Conservation (phyloP, 306 rosid species). For the Pterocarpus macrocarpus region DNA sequence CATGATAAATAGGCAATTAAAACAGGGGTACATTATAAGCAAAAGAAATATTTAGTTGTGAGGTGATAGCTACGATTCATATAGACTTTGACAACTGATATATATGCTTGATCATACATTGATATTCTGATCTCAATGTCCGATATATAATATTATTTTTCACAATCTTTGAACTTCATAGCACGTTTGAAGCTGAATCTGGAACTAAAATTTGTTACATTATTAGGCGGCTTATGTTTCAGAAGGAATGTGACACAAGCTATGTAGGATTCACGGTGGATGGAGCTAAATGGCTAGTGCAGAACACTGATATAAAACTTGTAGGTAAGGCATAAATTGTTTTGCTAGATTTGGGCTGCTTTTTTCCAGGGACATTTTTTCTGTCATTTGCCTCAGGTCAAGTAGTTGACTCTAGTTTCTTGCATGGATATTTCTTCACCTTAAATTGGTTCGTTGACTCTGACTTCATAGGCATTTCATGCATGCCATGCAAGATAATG, state of each 20-base stretch:
- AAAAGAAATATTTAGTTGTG: conserved; percentile 23
- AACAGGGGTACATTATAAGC: conserved; percentile 7
- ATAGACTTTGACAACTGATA: background rate
- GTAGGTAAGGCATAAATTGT: conserved; percentile 60
- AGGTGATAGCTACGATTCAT: background rate
- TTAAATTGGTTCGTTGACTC: conserved; percentile 14
- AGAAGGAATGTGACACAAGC: conserved; percentile 73
- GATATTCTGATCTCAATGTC: conserved; percentile 14
- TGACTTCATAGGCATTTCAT: conserved; percentile 20
- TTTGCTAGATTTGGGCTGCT: conserved; percentile 37
- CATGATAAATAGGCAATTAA: conserved; percentile 11
- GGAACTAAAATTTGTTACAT: conserved; percentile 45
- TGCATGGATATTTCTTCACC: conserved; percentile 18
- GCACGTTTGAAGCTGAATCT: conserved; percentile 35
- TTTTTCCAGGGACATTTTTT: conserved; percentile 23
- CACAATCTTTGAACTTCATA: conserved; percentile 24
- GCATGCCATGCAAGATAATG: conserved; percentile 20
- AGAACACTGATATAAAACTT: conserved; percentile 90
- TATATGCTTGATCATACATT: conserved; percentile 26
- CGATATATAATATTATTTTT: conserved; percentile 20
- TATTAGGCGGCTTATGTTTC: conserved; percentile 84
- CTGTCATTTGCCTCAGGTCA: conserved; percentile 14
- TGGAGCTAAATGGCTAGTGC: conserved; percentile 93
- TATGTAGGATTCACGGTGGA: conserved; percentile 81
- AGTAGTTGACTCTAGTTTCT: conserved; percentile 36